These are phyloP conservation scores for Magnaporthiopsis poae DNA, from an alignment of 2,329 filamentous ascomycete species.

Conservation along the genomic window DNA sequence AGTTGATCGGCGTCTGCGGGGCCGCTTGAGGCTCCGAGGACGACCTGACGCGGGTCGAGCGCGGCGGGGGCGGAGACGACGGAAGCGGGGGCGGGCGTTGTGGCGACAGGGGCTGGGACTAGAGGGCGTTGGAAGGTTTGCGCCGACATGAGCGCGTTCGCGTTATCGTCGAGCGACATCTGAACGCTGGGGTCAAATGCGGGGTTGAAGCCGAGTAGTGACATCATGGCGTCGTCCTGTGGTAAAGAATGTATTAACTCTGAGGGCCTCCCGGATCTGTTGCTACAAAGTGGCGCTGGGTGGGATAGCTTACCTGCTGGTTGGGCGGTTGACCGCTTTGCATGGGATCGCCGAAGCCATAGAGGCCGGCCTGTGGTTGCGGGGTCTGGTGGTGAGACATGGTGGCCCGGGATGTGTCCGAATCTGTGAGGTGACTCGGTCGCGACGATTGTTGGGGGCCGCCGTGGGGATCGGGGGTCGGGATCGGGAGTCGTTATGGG, in stretches of 20 bases:
- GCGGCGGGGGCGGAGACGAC: not conserved
- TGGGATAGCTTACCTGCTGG: not conserved
- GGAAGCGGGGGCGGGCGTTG: not conserved
- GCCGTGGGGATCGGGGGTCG: not conserved
- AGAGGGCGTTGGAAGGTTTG: conserved; percentile 6
- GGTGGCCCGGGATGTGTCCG: not conserved
- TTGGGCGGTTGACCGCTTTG: not conserved
- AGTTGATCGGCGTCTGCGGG: not conserved
- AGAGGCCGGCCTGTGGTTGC: conserved; percentile 7
- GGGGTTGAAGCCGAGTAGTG: conserved; percentile 29
- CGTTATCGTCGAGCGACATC: conserved; percentile 32
- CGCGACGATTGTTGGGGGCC: not conserved
- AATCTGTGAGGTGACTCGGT: not conserved
- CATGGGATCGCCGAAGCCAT: conserved; percentile 4
- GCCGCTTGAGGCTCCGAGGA: not conserved
- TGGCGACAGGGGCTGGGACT: not conserved
- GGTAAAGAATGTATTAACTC: not conserved
- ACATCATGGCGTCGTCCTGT: conserved; percentile 29
- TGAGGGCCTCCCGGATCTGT: not conserved
- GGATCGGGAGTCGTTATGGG: not conserved
- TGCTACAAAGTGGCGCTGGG: not conserved
- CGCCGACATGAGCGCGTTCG: conserved; percentile 12
- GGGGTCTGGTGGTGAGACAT: conserved; percentile 15
- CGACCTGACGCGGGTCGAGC: not conserved
- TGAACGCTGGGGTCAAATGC: conserved; percentile 27